These are phyloP conservation scores for Exophiala calicioides DNA, from an alignment of 2,329 filamentous ascomycete species.

Conservation along the genomic window DNA sequence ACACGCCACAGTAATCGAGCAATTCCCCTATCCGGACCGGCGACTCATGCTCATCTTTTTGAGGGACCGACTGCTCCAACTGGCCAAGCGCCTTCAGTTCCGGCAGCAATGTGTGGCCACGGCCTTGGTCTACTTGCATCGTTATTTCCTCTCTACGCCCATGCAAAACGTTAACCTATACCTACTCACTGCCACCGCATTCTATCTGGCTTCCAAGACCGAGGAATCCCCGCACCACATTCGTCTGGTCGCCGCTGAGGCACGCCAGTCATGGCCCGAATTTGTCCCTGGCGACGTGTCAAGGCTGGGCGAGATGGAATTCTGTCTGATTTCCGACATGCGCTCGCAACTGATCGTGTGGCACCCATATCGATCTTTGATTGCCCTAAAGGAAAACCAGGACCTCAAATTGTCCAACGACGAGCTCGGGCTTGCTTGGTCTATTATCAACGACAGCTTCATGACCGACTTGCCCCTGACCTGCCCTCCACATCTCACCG, in stretches of 20 bases:
- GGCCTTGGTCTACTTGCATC: slow-evolving; percentile 89
- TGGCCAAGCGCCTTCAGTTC: slow-evolving; percentile 79
- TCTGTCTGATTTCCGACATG: slow-evolving; percentile 88
- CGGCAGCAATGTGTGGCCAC: slow-evolving; percentile 93
- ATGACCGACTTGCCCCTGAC: slow-evolving; percentile 87
- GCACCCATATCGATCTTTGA: slow-evolving; percentile 83
- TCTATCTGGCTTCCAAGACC: slow-evolving; percentile 97
- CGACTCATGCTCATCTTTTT: slow-evolving; percentile 89
- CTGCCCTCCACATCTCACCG: slow-evolving; percentile 81
- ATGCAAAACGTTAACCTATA: slow-evolving; percentile 92
- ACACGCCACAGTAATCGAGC: slow-evolving; percentile 65
- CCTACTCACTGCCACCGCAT: slow-evolving; percentile 84
- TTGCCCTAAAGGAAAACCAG: slow-evolving; percentile 55
- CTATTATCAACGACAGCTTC: slow-evolving; percentile 87
- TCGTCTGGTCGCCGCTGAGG: slow-evolving; percentile 82
- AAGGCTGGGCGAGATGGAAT: slow-evolving; percentile 90
- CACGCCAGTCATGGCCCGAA: slow-evolving; percentile 81
- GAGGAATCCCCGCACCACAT: slow-evolving; percentile 98
- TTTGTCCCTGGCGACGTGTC: slow-evolving; percentile 74
- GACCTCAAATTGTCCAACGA: slow-evolving; percentile 74
- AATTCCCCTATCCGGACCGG: slow-evolving; percentile 78
- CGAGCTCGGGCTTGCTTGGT: slow-evolving; percentile 74
- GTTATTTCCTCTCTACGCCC: slow-evolving; percentile 89
- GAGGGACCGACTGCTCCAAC: slow-evolving; percentile 78
- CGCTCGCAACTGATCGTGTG: slow-evolving; percentile 85